A percentile compares a stretch with the other conserved stretches of the same genome.
Evolutionary conservation across 768 basidiomycete genomes (phyloP).

Genomic region (Boletus fagicola): DNA sequence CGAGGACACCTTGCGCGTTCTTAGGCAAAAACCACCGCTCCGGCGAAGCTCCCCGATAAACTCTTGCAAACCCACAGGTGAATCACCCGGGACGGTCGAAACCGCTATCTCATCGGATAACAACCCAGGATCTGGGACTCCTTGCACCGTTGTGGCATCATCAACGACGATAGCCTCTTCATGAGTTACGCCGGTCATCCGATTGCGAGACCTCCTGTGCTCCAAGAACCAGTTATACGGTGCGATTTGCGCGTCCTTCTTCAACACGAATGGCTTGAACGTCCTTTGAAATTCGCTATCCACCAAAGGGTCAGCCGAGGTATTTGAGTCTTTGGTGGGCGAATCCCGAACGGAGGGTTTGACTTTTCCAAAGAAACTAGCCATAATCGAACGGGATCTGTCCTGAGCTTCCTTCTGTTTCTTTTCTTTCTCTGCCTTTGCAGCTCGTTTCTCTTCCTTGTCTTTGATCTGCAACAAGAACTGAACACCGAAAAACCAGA

Average conservation of each 20-base stretch:
- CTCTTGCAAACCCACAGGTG: conserved; percentile 13
- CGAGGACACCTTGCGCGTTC: conserved; percentile 16
- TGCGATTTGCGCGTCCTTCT: conserved; percentile 71
- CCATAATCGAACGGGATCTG: conserved; percentile 74
- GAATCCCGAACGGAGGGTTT: conserved; percentile 34
- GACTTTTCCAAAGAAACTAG: conserved; percentile 72
- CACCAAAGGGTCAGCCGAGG: conserved; percentile 34
- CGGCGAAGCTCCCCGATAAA: conserved; percentile 34
- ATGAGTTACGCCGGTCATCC: conserved; percentile 24
- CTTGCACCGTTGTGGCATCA: conserved; percentile 29
- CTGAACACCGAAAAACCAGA: conserved; percentile 6
- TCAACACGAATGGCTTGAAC: conserved; percentile 79
- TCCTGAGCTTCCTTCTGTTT: conserved; percentile 67
- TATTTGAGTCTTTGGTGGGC: conserved; percentile 26
- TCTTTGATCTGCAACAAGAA: conserved; percentile 57
- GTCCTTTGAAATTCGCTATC: conserved; percentile 67
- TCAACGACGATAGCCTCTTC: conserved; percentile 63
- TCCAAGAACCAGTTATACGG: conserved; percentile 67
- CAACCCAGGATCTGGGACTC: conserved; percentile 6
- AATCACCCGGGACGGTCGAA: neutral
- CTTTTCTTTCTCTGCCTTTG: conserved; percentile 68
- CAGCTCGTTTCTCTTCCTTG: conserved; percentile 61
- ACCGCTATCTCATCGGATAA: neutral
- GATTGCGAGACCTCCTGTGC: conserved; percentile 21
- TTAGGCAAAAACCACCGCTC: conserved; percentile 21